phyloP scores from a whole-genome alignment of 225 moss, liverwort and hornwort genomes.

The Polytrichum formosum region DNA sequence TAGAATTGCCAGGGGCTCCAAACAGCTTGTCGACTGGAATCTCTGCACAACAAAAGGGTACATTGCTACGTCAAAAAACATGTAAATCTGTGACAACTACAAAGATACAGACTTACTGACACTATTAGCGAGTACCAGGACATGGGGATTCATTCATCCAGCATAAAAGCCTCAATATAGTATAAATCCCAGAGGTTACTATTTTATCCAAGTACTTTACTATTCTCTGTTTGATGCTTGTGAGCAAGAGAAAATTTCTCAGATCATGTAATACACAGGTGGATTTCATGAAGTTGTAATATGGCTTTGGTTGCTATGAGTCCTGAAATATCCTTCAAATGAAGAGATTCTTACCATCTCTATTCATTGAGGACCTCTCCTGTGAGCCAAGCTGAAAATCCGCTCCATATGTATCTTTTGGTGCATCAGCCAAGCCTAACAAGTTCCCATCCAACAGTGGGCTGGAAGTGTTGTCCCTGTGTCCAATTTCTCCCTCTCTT shows the following conservation, averaged over 20 bases:
- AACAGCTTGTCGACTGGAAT: constrained; percentile 48
- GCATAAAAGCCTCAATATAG: no score
- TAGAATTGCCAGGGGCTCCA: constrained; percentile 45
- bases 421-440: constrained; percentile 27
- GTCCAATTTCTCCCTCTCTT: constrained; percentile 27
- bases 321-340: no score
- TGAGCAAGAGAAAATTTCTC: no score
- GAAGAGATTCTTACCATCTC: constrained; percentile 23
- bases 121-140: background rate
- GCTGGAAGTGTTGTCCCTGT: constrained; percentile 17
- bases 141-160: background rate
- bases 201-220: no score
- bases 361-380: constrained; percentile 22
- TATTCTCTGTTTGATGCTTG: no score
- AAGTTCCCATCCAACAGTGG: constrained; percentile 37
- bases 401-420: constrained; percentile 29
- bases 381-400: constrained; percentile 28
- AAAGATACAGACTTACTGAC: background rate
- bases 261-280: no score
- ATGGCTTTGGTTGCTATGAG: no score
- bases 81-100: constrained; percentile 19
- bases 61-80: background rate
- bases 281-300: no score
- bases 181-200: no score
- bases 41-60: constrained; percentile 13